These are phyloP conservation scores for Candida lessepsii DNA, from an alignment of 805 yeast genomes.

Conservation along the genomic window DNA sequence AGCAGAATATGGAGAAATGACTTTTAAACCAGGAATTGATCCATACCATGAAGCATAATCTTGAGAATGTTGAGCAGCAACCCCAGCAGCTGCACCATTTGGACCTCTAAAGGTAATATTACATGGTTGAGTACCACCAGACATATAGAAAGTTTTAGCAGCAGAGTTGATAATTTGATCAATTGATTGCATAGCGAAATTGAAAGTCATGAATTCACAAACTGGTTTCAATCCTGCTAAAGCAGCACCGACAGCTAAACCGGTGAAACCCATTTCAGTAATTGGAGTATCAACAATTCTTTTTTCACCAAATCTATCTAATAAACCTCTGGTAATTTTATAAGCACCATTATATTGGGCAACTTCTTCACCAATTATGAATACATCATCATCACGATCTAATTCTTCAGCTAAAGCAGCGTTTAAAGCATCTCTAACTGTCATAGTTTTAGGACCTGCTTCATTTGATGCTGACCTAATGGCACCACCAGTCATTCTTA, in stretches of 20 bases:
- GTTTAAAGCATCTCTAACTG: conserved; percentile 97
- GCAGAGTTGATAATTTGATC: conserved; percentile 98
- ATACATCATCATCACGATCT: conserved; percentile 92
- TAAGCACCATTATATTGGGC: conserved; percentile 99
- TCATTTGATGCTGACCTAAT: conserved; percentile 46
- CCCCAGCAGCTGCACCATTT: conserved; percentile 99
- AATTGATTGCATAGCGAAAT: conserved; percentile 99
- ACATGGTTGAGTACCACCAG: conserved; percentile 98
- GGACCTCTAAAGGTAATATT: conserved; percentile 99
- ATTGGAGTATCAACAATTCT: conserved; percentile 96
- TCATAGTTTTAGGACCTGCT: conserved; percentile 59
- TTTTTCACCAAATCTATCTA: conserved; percentile 93
- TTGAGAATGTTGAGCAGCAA: conserved; percentile 99
- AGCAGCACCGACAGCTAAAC: conserved; percentile 94
- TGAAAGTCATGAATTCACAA: conserved; percentile 98
- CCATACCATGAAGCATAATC: conserved; percentile 98
- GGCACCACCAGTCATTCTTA: conserved; percentile 28
- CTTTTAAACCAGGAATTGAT: conserved; percentile 96
- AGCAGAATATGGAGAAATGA: conserved; percentile 89
- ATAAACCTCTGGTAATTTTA: conserved; percentile 91
- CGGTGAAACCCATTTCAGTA: conserved; percentile 99
- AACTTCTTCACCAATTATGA: conserved; percentile 98
- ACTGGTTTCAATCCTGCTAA: conserved; percentile 94
- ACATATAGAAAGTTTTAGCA: conserved; percentile 98
- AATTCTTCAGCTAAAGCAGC: conserved; percentile 95